These are phyloP conservation scores for Pseudocercospora macadamiae DNA, from an alignment of 2,329 filamentous ascomycete species.

Conservation along the genomic window DNA sequence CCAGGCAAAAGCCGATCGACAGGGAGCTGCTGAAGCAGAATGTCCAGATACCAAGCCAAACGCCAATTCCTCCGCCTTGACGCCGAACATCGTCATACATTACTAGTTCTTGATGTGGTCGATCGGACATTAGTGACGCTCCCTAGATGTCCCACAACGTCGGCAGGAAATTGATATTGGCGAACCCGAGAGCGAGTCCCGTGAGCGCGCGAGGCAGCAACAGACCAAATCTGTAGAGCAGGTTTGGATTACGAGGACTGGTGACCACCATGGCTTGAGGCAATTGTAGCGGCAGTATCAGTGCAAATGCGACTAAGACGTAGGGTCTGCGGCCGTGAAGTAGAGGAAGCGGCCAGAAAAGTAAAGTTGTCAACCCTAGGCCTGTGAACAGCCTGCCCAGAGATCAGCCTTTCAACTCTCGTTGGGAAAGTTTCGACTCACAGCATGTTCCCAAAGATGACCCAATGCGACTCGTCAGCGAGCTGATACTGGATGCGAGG, in stretches of 20 bases:
- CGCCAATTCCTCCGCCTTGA: constrained; percentile 75
- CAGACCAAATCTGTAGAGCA: constrained; percentile 62
- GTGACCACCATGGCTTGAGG: constrained; percentile 72
- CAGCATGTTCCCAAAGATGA: constrained; percentile 73
- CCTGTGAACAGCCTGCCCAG: constrained; percentile 63
- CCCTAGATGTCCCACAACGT: constrained; percentile 76
- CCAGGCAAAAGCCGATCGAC: constrained; percentile 71
- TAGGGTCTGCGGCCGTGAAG: constrained; percentile 79
- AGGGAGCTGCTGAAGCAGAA: constrained; percentile 77
- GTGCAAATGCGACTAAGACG: constrained; percentile 66
- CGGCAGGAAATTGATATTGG: constrained; percentile 75
- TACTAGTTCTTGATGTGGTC: constrained; percentile 73
- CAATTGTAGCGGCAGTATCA: constrained; percentile 74
- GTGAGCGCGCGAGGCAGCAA: constrained; percentile 67
- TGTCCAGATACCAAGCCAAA: constrained; percentile 79
- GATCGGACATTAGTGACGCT: constrained; percentile 71
- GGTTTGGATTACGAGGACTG: constrained; percentile 57
- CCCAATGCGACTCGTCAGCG: constrained; percentile 67
- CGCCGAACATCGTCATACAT: constrained; percentile 69
- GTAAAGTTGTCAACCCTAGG: constrained; percentile 68
- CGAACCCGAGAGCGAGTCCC: constrained; percentile 71
- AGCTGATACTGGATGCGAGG: constrained; percentile 80
- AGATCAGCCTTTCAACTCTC: not conserved
- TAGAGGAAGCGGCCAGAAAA: constrained; percentile 74
- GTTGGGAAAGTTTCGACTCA: constrained; percentile 30